Conservation (phyloP, 2,329 filamentous ascomycete genomes). For the Colletotrichum spinosum region DNA sequence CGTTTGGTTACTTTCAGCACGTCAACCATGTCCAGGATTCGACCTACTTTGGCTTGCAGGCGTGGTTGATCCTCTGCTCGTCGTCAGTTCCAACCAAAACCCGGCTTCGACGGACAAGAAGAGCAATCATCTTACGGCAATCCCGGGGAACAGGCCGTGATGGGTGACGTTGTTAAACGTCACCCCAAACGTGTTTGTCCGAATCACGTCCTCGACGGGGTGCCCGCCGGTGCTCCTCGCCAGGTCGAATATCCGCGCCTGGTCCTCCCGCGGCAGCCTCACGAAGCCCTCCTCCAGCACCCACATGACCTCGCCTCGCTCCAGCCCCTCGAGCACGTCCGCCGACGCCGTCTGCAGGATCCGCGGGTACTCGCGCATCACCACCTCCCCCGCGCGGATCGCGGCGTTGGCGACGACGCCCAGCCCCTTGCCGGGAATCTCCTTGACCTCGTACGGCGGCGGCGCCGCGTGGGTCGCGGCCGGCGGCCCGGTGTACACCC, state of each 20-base stretch:
- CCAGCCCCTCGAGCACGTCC: conserved; percentile 40
- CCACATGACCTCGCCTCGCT: conserved; percentile 39
- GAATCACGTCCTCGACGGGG: conserved; percentile 47
- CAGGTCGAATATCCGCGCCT: conserved; percentile 42
- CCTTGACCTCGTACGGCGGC: conserved; percentile 42
- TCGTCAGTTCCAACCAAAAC: neutral
- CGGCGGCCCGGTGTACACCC: neutral
- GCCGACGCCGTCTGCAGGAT: conserved; percentile 40
- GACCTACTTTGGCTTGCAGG: conserved; percentile 50
- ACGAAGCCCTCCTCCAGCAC: conserved; percentile 45
- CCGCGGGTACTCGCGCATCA: conserved; percentile 46
- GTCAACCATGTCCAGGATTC: neutral
- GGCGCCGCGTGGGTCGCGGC: neutral
- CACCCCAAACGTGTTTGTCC: conserved; percentile 49
- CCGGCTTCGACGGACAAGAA: neutral
- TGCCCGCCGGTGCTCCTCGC: conserved; percentile 46
- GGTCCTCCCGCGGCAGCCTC: conserved; percentile 41
- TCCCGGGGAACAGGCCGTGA: conserved; percentile 47
- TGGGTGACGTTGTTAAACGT: conserved; percentile 40
- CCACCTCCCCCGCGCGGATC: conserved; percentile 46
- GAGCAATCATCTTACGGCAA: conserved; percentile 43
- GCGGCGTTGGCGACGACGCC: conserved; percentile 47
- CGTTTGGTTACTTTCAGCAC: neutral
- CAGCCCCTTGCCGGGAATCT: conserved; percentile 45
- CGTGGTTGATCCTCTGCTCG: conserved; percentile 50